Evolutionary conservation across 75 land plant genomes (phyloP).

Genomic region (Cupressus sempervirens): DNA sequence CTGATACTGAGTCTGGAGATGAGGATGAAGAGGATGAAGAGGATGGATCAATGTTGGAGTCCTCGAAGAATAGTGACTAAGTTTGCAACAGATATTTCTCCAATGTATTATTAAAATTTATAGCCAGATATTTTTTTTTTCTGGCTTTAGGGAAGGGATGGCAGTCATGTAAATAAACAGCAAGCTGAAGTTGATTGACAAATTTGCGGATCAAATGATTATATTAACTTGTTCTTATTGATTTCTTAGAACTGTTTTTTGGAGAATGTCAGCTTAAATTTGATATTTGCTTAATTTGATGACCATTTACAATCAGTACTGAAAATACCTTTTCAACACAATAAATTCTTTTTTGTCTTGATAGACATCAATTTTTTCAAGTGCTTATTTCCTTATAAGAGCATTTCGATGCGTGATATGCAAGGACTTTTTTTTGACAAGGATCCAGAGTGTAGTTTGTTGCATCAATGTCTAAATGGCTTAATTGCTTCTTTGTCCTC

Average conservation of each 20-base stretch:
- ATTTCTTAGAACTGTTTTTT: neutral
- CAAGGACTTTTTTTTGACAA: neutral
- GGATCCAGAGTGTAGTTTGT: neutral
- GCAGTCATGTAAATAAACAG: neutral
- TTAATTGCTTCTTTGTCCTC: neutral
- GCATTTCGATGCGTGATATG: neutral
- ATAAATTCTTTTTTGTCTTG: neutral
- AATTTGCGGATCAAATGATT: neutral
- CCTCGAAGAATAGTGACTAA: slow-evolving; percentile 10
- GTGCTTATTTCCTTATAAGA: neutral
- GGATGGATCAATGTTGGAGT: slow-evolving; percentile 14
- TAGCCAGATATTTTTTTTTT: neutral
- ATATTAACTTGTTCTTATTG: slow-evolving; percentile 2
- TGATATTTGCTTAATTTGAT: neutral
- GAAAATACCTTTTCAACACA: neutral
- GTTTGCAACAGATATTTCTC: neutral
- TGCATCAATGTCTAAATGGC: neutral
- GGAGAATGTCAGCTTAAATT: neutral
- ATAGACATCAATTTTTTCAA: neutral
- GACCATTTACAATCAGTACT: neutral
- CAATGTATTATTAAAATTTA: neutral
- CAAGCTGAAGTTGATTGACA: neutral
- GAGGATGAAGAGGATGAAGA: slow-evolving; percentile 26
- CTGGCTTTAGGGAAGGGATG: neutral
- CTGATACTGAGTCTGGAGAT: slow-evolving; percentile 27